Base-by-base conservation (phyloP, 371 early-diverging fungal species). In the Mucor mucedo region DNA sequence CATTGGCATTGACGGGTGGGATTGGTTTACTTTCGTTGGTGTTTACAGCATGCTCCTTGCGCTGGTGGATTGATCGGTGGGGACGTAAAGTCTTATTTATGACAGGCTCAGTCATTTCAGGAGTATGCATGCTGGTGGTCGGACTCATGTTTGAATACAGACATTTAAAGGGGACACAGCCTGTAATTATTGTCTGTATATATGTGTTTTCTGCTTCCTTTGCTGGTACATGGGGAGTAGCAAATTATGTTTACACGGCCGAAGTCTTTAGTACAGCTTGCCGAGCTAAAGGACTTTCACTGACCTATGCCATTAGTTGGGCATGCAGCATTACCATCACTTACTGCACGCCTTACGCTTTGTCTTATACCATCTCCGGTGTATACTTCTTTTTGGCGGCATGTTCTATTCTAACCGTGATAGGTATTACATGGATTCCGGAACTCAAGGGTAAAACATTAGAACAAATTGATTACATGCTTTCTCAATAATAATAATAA, bases 231-330 rank as follows among this genome's bases (percentile, higher is more conserved):
- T 88, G 84, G 84, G 73, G 75, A 27, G 63, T 80, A 10, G 71
- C 70, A 1, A 70, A 69, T 28, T 80, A 76, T 52, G 77, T 70
- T 0, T 95, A 95, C 72, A 95, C 95, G 8, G 78, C 73, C 40
- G 90, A 90, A 63, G 78, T 90, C 68, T 88, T 82, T 48, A 75
- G 72, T 30, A 75, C 74, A 69, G 69, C 71, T 13, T 63, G 65
- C 6, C 71, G 82, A 10, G 77, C 82, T 21, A 81, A 78, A 49
- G 82, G 79, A 2, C 55, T 78, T 9, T 75, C 76, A 0, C 44
- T 81, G 4, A 68, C 82, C 28, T 88, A 86, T 60, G 82, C 86
- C 59, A 71, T 87, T 59, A 89, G 89, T 73, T 91, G 88, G 88
- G 73, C 67, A 30, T 74, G 71, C 53, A 83, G 83, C 53, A 81